phyloP scores from a whole-genome alignment of 352 stramenopile species.

The Globisporangium mamillatum region DNA sequence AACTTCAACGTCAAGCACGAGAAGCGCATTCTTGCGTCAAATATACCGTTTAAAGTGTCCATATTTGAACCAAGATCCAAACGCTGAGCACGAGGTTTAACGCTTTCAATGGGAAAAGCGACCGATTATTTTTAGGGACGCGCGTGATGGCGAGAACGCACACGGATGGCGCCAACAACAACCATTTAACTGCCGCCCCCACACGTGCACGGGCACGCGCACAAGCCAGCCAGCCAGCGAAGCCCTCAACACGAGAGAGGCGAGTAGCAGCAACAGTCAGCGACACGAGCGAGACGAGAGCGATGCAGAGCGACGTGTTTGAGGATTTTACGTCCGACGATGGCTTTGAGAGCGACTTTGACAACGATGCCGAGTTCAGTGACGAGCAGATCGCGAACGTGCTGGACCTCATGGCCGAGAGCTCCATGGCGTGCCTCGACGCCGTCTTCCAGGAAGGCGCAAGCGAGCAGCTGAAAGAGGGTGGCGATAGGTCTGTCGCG shows the following conservation, averaged over 20 bases:
- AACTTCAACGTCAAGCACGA: not conserved
- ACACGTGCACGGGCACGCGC: not conserved
- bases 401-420: conserved; percentile 39
- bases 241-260: not conserved
- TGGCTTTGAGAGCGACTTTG: conserved; percentile 9
- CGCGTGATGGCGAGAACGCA: not conserved
- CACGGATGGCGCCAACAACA: not conserved
- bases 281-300: not conserved
- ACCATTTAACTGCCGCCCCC: not conserved
- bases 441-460: not conserved
- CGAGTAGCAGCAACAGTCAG: not conserved
- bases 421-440: conserved; percentile 7
- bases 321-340: conserved; percentile 48
- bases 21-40: not conserved
- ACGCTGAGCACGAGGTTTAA: not conserved
- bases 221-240: not conserved
- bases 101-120: not conserved
- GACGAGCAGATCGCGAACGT: conserved; percentile 42
- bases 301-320: conserved; percentile 35
- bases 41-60: not conserved
- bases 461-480: not conserved
- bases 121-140: not conserved
- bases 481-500: not conserved
- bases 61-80: not conserved
- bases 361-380: conserved; percentile 34